Percentiles rank a stretch among this genome's conserved stretches.
phyloP scores from a whole-genome alignment of 495 filamentous ascomycete genomes.

The Aspergillus mulundensis region DNA sequence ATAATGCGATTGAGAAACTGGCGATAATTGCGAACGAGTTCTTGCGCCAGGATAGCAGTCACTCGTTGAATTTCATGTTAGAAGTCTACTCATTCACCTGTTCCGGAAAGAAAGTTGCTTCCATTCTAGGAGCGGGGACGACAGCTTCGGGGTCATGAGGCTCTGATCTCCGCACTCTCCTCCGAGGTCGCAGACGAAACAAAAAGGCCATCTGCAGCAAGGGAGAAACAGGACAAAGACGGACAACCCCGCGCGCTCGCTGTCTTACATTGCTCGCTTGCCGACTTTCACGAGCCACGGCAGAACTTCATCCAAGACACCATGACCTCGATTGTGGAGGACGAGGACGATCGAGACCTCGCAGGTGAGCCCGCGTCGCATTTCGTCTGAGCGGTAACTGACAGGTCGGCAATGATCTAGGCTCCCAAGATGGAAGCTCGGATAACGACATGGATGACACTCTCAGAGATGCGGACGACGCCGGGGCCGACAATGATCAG shows the following conservation, averaged over 20 bases:
- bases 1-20: slow-evolving; percentile 6
- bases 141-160: slow-evolving; percentile 7
- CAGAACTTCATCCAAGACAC: neutral
- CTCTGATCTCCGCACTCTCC: slow-evolving; percentile 1
- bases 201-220: neutral
- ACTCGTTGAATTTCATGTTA: neutral
- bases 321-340: slow-evolving; percentile 40
- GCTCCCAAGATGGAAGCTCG: slow-evolving; percentile 60
- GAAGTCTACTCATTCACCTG: neutral
- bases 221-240: neutral
- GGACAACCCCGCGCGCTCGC: neutral
- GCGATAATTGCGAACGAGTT: neutral
- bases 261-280: neutral
- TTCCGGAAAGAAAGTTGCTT: neutral
- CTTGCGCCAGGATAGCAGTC: neutral
- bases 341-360: slow-evolving; percentile 55
- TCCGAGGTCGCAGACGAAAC: slow-evolving; percentile 1
- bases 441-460: slow-evolving; percentile 68
- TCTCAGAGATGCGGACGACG: slow-evolving; percentile 62
- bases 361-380: slow-evolving; percentile 35
- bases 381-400: neutral
- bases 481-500: slow-evolving; percentile 59
- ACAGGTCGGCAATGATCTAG: slow-evolving; percentile 21
- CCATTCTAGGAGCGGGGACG: neutral
- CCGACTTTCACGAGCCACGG: neutral